These are phyloP conservation scores for Myxozyma sirexii DNA, from an alignment of 805 yeast species.

Conservation along the genomic window DNA sequence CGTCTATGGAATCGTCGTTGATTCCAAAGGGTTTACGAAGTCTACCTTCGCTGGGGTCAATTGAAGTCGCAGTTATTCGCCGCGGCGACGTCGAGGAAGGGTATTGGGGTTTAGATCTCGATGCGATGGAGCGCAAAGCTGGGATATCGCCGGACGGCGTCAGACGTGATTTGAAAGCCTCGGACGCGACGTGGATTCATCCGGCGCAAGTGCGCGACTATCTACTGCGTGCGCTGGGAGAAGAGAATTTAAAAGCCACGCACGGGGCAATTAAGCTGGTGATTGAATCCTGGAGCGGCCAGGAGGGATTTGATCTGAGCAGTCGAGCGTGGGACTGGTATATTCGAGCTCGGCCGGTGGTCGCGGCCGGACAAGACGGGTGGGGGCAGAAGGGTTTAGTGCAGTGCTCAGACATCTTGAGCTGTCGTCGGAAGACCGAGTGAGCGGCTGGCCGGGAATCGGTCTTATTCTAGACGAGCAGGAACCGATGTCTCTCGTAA, in stretches of 20 bases:
- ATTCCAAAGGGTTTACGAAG: slow-evolving; percentile 20
- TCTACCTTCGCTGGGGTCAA: slow-evolving; percentile 12
- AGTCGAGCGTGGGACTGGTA: slow-evolving; percentile 26
- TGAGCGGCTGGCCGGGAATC: neutral
- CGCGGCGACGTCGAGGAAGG: slow-evolving; percentile 29
- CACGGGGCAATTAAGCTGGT: slow-evolving; percentile 29
- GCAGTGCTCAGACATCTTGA: slow-evolving; percentile 16
- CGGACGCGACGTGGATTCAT: slow-evolving; percentile 29
- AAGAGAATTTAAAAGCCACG: slow-evolving; percentile 5
- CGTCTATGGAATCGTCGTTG: too few relatives aligned
- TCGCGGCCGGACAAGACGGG: slow-evolving; percentile 23
- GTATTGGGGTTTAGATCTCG: slow-evolving; percentile 33
- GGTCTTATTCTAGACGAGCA: too few relatives aligned
- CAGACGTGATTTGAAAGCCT: neutral
- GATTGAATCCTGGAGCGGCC: slow-evolving; percentile 23
- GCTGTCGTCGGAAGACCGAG: neutral
- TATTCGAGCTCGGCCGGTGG: slow-evolving; percentile 20
- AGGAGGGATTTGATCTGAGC: neutral
- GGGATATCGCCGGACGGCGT: neutral
- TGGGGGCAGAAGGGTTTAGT: slow-evolving; percentile 29
- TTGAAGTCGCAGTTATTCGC: slow-evolving; percentile 27
- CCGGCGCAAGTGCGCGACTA: slow-evolving; percentile 27
- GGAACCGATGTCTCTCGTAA: too few relatives aligned
- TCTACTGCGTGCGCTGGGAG: slow-evolving; percentile 28
- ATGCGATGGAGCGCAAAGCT: slow-evolving; percentile 17